Conservation (phyloP, 345 rosid genomes). For the Ailanthus altissimus region DNA sequence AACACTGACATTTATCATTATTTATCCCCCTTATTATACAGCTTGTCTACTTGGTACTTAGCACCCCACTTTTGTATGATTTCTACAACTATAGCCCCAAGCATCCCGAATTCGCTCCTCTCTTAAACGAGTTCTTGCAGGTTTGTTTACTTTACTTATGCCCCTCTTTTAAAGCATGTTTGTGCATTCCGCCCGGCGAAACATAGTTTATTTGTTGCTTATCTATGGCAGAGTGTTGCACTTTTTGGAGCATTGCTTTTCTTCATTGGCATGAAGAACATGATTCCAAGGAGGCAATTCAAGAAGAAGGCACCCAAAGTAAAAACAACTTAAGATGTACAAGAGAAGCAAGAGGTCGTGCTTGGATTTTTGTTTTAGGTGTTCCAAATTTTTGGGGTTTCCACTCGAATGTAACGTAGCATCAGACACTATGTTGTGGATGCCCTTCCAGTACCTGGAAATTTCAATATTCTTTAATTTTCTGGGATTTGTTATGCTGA, state of each 20-base stretch:
- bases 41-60: constrained; percentile 61
- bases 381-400: not conserved
- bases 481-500: not conserved
- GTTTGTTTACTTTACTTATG: constrained; percentile 31
- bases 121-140: constrained; percentile 69
- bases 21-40: constrained; percentile 28
- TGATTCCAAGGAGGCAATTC: constrained; percentile 54
- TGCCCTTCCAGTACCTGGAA: constrained; percentile 2
- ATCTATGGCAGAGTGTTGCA: constrained; percentile 62
- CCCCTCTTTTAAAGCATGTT: not conserved
- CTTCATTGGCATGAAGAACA: constrained; percentile 87
- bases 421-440: constrained; percentile 21
- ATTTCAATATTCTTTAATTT: not conserved
- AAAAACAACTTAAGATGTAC: constrained; percentile 46
- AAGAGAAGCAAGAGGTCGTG: not conserved
- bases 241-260: constrained; percentile 85
- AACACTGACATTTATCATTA: not conserved
- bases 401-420: constrained; percentile 3
- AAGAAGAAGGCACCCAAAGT: constrained; percentile 66
- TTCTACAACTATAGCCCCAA: constrained; percentile 70
- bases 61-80: constrained; percentile 72
- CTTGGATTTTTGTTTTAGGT: not conserved
- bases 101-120: constrained; percentile 43
- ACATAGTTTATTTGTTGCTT: not conserved
- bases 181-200: not conserved